Conservation (phyloP, 2,329 filamentous ascomycete species). For the Fusarium redolens region DNA sequence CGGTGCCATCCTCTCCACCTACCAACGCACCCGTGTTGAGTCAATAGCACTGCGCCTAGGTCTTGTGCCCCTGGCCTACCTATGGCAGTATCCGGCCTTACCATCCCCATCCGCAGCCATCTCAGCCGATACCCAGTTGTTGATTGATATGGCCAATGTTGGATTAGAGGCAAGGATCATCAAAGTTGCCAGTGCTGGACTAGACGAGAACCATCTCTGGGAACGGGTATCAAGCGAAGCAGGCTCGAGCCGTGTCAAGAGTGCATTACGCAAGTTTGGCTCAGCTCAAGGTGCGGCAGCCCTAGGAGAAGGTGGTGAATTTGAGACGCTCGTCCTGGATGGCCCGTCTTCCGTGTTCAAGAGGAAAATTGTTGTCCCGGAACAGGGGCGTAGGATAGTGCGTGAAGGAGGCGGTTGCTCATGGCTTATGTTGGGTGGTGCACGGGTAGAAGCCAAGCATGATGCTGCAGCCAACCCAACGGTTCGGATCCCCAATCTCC, state of each 20-base stretch:
- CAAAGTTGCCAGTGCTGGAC: constrained; percentile 91
- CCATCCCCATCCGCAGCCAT: constrained; percentile 57
- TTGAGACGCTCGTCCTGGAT: constrained; percentile 89
- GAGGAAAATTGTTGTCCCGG: constrained; percentile 72
- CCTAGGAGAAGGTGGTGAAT: constrained; percentile 94
- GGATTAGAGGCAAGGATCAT: constrained; percentile 91
- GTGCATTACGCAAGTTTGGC: constrained; percentile 75
- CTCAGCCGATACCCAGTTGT: constrained; percentile 65
- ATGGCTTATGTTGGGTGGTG: constrained; percentile 73
- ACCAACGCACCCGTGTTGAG: constrained; percentile 96
- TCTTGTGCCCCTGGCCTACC: constrained; percentile 82
- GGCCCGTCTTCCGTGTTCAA: constrained; percentile 81
- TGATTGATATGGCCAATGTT: constrained; percentile 83
- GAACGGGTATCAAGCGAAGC: constrained; percentile 74
- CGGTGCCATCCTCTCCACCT: constrained; percentile 93
- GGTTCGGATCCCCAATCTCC: constrained; percentile 70
- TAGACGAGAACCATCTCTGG: constrained; percentile 86
- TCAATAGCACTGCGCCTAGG: constrained; percentile 88
- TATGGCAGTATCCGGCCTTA: constrained; percentile 91
- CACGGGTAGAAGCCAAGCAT: constrained; percentile 62
- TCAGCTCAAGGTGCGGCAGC: constrained; percentile 72
- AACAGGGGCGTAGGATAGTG: constrained; percentile 64
- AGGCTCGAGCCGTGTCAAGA: constrained; percentile 60
- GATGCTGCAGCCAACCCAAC: constrained; percentile 26
- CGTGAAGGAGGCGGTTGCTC: constrained; percentile 80